These are phyloP conservation scores for Apiotrichum gamsii DNA, from an alignment of 1,284 basidiomycete genomes.

Conservation along the genomic window DNA sequence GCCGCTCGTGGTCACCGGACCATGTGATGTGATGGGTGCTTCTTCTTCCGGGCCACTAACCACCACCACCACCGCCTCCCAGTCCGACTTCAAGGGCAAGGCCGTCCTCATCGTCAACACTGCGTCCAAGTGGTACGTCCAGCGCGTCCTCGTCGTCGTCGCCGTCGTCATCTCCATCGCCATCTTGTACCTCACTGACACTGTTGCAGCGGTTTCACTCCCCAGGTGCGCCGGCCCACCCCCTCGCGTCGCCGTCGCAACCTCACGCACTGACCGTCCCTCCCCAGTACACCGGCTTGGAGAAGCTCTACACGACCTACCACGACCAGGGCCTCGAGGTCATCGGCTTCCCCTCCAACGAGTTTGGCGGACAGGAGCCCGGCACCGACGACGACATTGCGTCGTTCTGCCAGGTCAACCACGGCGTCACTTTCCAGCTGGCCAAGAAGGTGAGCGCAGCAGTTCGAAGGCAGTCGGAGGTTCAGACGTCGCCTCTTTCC, in stretches of 20 bases:
- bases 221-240: conserved; percentile 22
- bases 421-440: conserved; percentile 75
- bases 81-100: conserved; percentile 49
- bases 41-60: not conserved
- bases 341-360: conserved; percentile 49
- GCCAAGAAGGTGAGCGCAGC: conserved; percentile 72
- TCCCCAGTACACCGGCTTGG: conserved; percentile 49
- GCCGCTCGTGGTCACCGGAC: no score
- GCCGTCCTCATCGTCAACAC: conserved; percentile 54
- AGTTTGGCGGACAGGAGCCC: conserved; percentile 60
- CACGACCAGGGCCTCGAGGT: conserved; percentile 49
- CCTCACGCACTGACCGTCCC: no score
- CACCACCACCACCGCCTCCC: not conserved
- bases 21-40: not conserved
- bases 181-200: conserved; percentile 13
- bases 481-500: no score
- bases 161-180: no score
- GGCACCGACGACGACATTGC: conserved; percentile 63
- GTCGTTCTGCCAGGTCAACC: conserved; percentile 57
- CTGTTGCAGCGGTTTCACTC: conserved; percentile 42
- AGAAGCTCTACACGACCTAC: conserved; percentile 52
- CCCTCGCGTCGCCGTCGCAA: not conserved
- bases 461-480: no score
- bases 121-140: conserved; percentile 49
- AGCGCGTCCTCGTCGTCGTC: not conserved